Percentiles rank a stretch among this genome's conserved stretches.
These are phyloP conservation scores for Pyropia yezoensis DNA, from an alignment of 23 red algal species.

Conservation along the genomic window DNA sequence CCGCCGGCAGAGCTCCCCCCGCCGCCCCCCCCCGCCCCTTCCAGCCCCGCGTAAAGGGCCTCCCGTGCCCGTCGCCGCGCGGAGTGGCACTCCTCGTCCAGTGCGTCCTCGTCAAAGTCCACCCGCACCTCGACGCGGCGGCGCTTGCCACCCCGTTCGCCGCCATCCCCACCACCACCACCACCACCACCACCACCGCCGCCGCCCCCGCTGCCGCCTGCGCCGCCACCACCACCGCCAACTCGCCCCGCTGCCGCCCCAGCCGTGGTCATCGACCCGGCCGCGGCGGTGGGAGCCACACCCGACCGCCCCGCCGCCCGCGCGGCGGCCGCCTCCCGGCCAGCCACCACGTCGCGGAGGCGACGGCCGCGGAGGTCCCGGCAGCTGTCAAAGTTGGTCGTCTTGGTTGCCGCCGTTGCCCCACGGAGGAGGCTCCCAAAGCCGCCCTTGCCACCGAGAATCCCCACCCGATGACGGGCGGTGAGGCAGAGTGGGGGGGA, in stretches of 20 bases:
- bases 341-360: conserved; percentile 18
- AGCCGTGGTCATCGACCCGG: too few relatives aligned
- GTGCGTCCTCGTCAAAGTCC: conserved; percentile 1
- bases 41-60: conserved; percentile 5
- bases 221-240: too few relatives aligned
- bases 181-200: background rate
- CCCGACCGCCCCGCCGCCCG: too few relatives aligned
- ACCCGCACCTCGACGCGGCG: background rate
- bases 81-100: background rate
- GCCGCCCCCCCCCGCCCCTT: conserved; percentile 1
- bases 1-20: background rate
- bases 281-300: too few relatives aligned
- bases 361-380: conserved; percentile 38
- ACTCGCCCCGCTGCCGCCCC: too few relatives aligned
- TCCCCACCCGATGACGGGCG: too few relatives aligned
- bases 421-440: conserved; percentile 46
- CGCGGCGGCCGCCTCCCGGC: too few relatives aligned
- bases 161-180: background rate
- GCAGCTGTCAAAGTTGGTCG: conserved; percentile 56
- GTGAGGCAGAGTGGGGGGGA: too few relatives aligned
- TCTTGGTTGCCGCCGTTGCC: conserved; percentile 21
- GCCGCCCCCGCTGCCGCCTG: too few relatives aligned
- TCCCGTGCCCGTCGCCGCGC: conserved; percentile 1
- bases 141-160: background rate
- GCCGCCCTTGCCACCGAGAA: conserved; percentile 44